Percentiles rank a stretch among this genome's conserved stretches.
phyloP scores from a whole-genome alignment of 2,329 filamentous ascomycete species.

The Colletotrichum sp. region DNA sequence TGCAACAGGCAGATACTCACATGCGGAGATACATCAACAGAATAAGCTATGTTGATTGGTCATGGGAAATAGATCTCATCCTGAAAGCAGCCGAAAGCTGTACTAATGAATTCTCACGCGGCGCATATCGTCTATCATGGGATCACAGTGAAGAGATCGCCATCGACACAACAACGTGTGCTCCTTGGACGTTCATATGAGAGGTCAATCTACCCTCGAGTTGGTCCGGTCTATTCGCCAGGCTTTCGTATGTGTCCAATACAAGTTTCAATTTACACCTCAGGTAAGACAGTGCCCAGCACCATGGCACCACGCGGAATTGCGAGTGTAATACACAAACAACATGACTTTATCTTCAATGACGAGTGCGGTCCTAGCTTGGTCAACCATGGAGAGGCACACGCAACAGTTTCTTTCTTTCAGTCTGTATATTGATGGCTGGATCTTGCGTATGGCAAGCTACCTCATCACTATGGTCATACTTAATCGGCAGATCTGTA shows the following conservation, averaged over 20 bases:
- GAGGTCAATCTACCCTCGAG: background rate
- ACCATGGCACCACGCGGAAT: background rate
- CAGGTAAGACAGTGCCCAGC: background rate
- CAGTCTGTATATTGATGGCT: background rate
- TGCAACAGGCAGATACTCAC: background rate
- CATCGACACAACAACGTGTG: no score
- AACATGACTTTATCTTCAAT: background rate
- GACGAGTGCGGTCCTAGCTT: background rate
- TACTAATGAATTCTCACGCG: no score
- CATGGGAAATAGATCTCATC: background rate
- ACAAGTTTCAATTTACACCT: background rate
- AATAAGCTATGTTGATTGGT: background rate
- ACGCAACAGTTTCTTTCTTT: background rate
- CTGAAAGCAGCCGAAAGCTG: background rate
- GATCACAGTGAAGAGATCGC: no score
- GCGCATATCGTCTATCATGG: no score
- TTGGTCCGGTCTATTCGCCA: background rate
- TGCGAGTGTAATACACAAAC: background rate
- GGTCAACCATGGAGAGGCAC: background rate
- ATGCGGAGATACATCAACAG: background rate
- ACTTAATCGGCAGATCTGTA: background rate
- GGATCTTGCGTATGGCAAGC: background rate
- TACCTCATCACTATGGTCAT: background rate
- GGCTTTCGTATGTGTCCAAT: background rate
- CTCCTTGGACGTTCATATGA: no score